Evolutionary conservation across 129 eudicot genomes (phyloP).

Genomic region (Centella asiatica): DNA sequence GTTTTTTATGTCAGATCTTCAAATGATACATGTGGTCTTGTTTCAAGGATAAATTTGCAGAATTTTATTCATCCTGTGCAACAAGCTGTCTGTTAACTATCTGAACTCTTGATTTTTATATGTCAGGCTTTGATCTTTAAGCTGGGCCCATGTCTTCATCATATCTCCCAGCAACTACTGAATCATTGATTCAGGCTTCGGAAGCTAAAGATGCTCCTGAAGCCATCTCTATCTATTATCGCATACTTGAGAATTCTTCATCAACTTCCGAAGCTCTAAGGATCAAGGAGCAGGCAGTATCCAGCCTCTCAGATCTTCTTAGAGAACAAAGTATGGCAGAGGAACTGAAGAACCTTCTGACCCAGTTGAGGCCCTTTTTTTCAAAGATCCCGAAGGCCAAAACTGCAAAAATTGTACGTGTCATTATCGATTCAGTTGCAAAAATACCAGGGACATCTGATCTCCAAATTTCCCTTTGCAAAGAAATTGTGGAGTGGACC

Average conservation of each 20-base stretch:
- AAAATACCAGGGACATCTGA: conserved; percentile 29
- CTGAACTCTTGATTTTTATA: background rate
- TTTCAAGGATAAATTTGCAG: background rate
- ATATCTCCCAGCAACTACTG: conserved; percentile 26
- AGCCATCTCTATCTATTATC: conserved; percentile 21
- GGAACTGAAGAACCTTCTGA: conserved; percentile 21
- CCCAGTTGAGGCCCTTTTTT: conserved; percentile 24
- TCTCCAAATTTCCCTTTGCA: conserved; percentile 29
- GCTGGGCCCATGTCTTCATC: conserved; percentile 16
- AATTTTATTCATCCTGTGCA: background rate
- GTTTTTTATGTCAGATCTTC: background rate
- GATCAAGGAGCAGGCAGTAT: conserved; percentile 28
- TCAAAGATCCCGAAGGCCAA: conserved; percentile 30
- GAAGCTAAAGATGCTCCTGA: conserved; percentile 21
- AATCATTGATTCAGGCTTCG: conserved; percentile 19
- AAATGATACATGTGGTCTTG: background rate
- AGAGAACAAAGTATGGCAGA: conserved; percentile 22
- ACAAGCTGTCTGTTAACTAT: background rate
- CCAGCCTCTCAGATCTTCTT: conserved; percentile 27
- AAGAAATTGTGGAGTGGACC: conserved; percentile 31
- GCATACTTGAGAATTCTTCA: conserved; percentile 25
- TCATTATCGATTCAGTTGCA: conserved; percentile 25
- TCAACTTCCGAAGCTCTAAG: conserved; percentile 22
- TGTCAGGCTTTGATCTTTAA: conserved; percentile 4
- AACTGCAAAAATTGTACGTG: conserved; percentile 30